Evolutionary conservation across 805 yeast genomes (phyloP), one percentile per base, ranked within the genome.

Genomic region (Yarrowia sp.): DNA sequence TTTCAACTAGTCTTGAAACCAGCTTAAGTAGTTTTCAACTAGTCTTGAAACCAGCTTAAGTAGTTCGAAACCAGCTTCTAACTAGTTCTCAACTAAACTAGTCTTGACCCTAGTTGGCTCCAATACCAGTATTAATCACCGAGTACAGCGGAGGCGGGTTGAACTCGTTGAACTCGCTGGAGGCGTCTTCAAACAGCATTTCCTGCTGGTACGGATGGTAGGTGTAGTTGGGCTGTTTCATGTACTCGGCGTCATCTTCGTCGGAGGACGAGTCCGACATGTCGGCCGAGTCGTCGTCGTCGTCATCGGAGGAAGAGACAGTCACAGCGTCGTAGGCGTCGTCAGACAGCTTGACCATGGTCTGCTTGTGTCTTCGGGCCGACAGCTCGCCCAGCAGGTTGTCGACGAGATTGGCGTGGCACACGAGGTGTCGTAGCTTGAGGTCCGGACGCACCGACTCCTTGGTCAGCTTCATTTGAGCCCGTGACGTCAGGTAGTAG

Each of bases 401-500:
- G 73, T 89, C 92, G 70, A 88, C 81, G 79, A 89, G 78, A 74
- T 88, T 89, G 17, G 92, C 92, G 75, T 89, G 92, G 44, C 86
- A 82, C 4, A 88, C 91, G 46, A 88, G 80, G 55, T 80, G 78
- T 63, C 90, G 80, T 61, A 88, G 80, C 66, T 85, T 78, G 43
- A 87, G 83, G 71, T 86, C 88, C 13, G 83, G 83, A 70, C 82
- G 81, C 34, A 84, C 76, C 4, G 91, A 90, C 72, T 88, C 90
- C 66, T 77, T 79, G 52, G 90, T 86, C 30, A 88, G 82, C 77
- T 87, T 88, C 20, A 81, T 72, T 74, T 88, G 85, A 30, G 89
- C 93, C 71, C 81, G 83, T 40, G 88, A 82, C 17, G 92, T 92
- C 67, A 88, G 80, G n/a, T 84, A 73, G 75, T 86, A 88, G 8